A percentile compares a stretch with the other conserved stretches of the same genome.
These are phyloP conservation scores for Citrus reticulata DNA, from an alignment of 345 rosid genomes.

Conservation along the genomic window DNA sequence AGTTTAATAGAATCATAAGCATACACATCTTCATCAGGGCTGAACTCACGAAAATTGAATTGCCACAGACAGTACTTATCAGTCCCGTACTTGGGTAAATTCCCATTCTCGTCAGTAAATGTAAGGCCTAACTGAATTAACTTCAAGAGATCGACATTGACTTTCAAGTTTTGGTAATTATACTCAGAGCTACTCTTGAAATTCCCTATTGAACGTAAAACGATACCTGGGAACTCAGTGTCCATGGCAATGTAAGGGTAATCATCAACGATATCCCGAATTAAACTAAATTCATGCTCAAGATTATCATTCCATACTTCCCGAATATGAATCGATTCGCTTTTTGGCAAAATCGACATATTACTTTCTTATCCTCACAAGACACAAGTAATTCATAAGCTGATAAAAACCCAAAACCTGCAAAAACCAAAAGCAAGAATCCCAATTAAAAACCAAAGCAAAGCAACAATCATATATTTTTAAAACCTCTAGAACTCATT, in stretches of 20 bases:
- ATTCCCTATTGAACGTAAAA: constrained; percentile 45
- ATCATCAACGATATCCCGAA: constrained; percentile 49
- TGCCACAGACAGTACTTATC: constrained; percentile 71
- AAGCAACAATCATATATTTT: not conserved
- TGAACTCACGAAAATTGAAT: constrained; percentile 68
- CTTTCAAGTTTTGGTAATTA: constrained; percentile 54
- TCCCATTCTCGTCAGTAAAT: constrained; percentile 59
- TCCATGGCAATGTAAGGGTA: constrained; percentile 74
- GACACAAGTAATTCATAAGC: not conserved
- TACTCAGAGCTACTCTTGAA: constrained; percentile 49
- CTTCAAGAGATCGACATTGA: constrained; percentile 68
- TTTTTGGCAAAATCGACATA: constrained; percentile 52
- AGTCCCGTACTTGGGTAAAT: constrained; percentile 60
- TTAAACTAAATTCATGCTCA: constrained; percentile 44
- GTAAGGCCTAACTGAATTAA: constrained; percentile 77
- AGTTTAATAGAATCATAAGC: constrained; percentile 66
- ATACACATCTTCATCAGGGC: constrained; percentile 46
- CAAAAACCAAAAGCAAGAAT: constrained; percentile 6
- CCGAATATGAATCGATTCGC: constrained; percentile 56
- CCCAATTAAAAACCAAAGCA: not conserved
- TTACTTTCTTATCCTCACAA: not conserved
- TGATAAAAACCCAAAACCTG: constrained; percentile 7
- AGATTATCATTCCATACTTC: constrained; percentile 73
- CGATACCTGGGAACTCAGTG: constrained; percentile 77
- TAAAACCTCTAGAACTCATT: not conserved